Evolutionary conservation across 257 asterid genomes (phyloP), one percentile per base, ranked within the genome.

Genomic region (Fraxinus cuspidata): DNA sequence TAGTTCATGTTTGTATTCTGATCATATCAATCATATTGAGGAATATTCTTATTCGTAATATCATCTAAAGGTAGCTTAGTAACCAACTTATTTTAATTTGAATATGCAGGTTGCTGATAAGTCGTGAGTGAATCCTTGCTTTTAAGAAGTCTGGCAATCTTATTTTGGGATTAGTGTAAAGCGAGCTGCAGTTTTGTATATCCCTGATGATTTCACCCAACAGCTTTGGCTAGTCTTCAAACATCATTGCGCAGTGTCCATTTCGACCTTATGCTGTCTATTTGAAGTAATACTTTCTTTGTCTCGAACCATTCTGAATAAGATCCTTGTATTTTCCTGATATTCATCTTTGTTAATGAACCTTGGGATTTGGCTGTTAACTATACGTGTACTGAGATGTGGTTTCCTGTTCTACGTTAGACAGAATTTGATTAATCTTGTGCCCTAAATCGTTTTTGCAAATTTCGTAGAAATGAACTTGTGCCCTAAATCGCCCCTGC

Each of bases 71-170:
- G 51, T 12, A 42, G 18, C 51, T 42, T 12, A 32, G 68, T 21
- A 60, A 60, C 13, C 35, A 11, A 63, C 34, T 25, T 25, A 21
- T 73, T 64, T 58, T 63, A 64, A 66, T 74, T 73, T 69, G 74
- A 49, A 38, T 71, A 9, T 77, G 83, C 89, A 86, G 89, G 38
- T 86, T 18, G 84, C 79, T 71, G 89, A 83, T 65, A 74, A 83
- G 81, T 63, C 79, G 0, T 83, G 85, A 80, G 64, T n/a, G 35
- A 66, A 25, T 71, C 23, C 38, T 63, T 25, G 34, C 69, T 63
- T 23, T 21, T 19, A 3, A 25, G 69, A 23, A 9, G 32, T 71
- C 85, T 75, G 74, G 79, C 66, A 51, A 34, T 71, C 58, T 76
- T 47, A 47, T 37, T 42, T 23, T 51, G 81, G 56, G 77, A 85